These are phyloP conservation scores for Amanita phalloides DNA, from an alignment of 768 basidiomycete genomes.

Conservation along the genomic window DNA sequence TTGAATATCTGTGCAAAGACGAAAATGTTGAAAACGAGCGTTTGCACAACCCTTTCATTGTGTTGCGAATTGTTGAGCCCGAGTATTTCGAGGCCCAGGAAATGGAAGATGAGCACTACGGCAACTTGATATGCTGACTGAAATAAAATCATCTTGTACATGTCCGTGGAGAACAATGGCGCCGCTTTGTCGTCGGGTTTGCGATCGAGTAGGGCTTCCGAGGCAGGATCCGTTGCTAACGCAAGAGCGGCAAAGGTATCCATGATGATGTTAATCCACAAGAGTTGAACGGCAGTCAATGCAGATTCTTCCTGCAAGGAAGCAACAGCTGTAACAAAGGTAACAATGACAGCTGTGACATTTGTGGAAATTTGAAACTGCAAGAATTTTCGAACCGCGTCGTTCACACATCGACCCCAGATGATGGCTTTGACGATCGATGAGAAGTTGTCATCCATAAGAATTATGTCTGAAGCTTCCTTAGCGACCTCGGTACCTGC, in stretches of 20 bases:
- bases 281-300: conserved; percentile 89
- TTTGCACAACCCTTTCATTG: conserved; percentile 48
- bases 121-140: conserved; percentile 84
- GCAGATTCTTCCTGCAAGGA: conserved; percentile 70
- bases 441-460: conserved; percentile 96
- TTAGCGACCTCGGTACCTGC: conserved; percentile 98
- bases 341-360: conserved; percentile 90
- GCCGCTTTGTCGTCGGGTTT: conserved; percentile 86
- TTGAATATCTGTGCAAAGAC: conserved; percentile 98
- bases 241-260: conserved; percentile 98
- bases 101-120: conserved; percentile 85
- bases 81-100: conserved; percentile 66
- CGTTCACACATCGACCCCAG: conserved; percentile 99
- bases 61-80: conserved; percentile 32
- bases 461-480: conserved; percentile 96
- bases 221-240: conserved; percentile 92
- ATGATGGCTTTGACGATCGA: conserved; percentile 97
- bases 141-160: conserved; percentile 93
- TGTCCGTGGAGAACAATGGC: conserved; percentile 83
- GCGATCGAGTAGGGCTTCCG: conserved; percentile 68
- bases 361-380: conserved; percentile 95
- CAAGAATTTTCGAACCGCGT: conserved; percentile 93
- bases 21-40: conserved; percentile 95
- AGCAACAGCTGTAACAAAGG: conserved; percentile 82
- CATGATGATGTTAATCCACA: conserved; percentile 99